phyloP scores from a whole-genome alignment of 1,284 basidiomycete genomes.

The Puccinia triticina region DNA sequence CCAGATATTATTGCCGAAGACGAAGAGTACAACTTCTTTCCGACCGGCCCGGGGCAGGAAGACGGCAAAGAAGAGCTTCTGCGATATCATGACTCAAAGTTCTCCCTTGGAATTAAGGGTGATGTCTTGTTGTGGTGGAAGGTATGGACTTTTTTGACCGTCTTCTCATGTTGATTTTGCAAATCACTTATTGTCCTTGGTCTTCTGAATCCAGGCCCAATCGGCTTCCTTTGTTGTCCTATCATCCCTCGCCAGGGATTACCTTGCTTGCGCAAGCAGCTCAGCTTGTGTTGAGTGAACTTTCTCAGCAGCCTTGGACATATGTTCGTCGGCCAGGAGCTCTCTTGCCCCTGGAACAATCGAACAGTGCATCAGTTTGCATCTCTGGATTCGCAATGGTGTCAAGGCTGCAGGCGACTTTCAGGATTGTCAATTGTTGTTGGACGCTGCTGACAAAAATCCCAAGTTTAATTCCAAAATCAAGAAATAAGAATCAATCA shows the following conservation, averaged over 20 bases:
- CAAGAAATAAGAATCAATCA: not conserved
- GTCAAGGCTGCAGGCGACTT: not conserved
- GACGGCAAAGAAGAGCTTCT: not conserved
- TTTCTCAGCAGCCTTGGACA: not conserved
- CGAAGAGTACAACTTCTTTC: not conserved
- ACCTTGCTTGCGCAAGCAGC: not conserved
- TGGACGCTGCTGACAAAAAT: not conserved
- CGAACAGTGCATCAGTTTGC: not conserved
- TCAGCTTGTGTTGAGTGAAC: constrained; percentile 10
- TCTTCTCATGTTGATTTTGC: not conserved
- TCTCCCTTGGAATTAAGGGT: constrained; percentile 4
- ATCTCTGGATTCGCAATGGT: constrained; percentile 10
- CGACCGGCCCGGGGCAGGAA: not conserved
- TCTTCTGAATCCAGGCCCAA: not conserved
- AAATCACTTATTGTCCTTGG: not conserved
- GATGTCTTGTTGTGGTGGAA: constrained; percentile 10
- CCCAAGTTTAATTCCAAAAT: not conserved
- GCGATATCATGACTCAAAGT: not conserved
- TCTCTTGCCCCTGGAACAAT: not conserved
- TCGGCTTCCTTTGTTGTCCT: not conserved
- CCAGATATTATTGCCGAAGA: not conserved
- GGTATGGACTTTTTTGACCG: not conserved
- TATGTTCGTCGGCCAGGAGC: not conserved
- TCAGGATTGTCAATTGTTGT: not conserved
- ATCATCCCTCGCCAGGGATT: constrained; percentile 15